Evolutionary conservation across 2,329 filamentous ascomycete species (phyloP), one percentile per base, ranked within the genome.

Genomic region (Colletotrichum navitas): DNA sequence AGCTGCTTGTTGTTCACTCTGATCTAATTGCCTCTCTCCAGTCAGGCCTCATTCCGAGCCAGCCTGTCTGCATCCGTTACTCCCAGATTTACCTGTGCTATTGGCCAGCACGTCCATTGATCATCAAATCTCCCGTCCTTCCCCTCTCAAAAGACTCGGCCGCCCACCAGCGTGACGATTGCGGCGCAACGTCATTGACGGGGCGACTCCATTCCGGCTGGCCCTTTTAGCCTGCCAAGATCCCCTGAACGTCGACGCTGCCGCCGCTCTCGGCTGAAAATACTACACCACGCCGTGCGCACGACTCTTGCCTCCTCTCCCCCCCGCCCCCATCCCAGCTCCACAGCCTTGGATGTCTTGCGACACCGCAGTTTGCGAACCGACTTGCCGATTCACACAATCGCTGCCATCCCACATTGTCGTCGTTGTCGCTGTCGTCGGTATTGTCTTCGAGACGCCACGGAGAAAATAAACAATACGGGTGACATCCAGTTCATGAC

Each of bases 121-220:
- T 59, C 65, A 71, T 64, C 69, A 51, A 68, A 63, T 68, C 39
- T 59, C 52, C 52, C 59, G 49, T 21, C 49, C 26, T 32, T 14
- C 49, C 61, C 61, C 36, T 45, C 61, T 32, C 24, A 18, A 60
- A 45, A 45, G 59, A 16, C 39, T 34, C 41, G 11, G 18, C 43
- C 26, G 32, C 29, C 14, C 51, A 29, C 61, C 56, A 67, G 39
- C 45, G 24, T 56, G 21, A 43, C 34, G 34, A 55, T 52, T 69
- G 61, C 63, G 29, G 58, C 64, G 43, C 59, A 71, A 71, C 68
- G 68, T 71, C 68, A 71, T 71, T 68, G 36, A 71, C 68, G 68
- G 68, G 65, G 68, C 66, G 65, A 71, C 65, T 71, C 54, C 68
- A 71, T 71, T 68, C 68, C 68, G 43, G 43, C 43, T 3, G 64